Conservation (phyloP, 495 filamentous ascomycete genomes). For the Podospora appendiculata region DNA sequence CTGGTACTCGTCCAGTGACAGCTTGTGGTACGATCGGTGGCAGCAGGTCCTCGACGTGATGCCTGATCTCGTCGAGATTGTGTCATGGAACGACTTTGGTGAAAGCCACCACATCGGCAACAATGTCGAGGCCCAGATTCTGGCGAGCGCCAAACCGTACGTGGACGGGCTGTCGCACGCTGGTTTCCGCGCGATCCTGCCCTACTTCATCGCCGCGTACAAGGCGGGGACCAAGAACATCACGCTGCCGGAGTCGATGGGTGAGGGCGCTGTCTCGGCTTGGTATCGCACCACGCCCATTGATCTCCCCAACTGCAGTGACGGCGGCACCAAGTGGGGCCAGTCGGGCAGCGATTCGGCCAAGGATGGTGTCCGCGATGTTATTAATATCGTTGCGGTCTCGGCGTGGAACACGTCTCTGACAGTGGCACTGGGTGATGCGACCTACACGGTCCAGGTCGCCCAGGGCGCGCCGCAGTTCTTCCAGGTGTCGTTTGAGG, state of each 20-base stretch:
- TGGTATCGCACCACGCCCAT: slow-evolving; percentile 8
- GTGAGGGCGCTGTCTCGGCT: slow-evolving; percentile 2
- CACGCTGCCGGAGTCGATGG: slow-evolving; percentile 18
- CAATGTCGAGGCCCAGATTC: slow-evolving; percentile 36
- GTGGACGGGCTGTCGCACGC: slow-evolving; percentile 27
- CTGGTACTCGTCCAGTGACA: slow-evolving; percentile 51
- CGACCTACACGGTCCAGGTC: neutral
- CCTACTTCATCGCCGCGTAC: slow-evolving; percentile 55
- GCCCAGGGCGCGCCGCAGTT: neutral
- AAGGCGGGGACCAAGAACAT: slow-evolving; percentile 37
- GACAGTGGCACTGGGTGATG: neutral
- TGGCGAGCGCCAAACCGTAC: slow-evolving; percentile 18
- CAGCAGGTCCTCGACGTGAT: slow-evolving; percentile 39
- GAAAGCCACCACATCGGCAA: slow-evolving; percentile 53
- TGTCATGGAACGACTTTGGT: slow-evolving; percentile 66
- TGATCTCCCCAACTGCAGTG: neutral
- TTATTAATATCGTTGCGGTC: slow-evolving; percentile 5
- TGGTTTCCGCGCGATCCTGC: slow-evolving; percentile 36
- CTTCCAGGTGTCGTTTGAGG: neutral
- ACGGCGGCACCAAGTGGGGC: slow-evolving; percentile 6
- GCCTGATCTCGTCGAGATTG: slow-evolving; percentile 52
- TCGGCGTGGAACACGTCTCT: neutral
- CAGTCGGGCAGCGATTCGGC: slow-evolving; percentile 1
- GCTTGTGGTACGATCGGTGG: slow-evolving; percentile 59
- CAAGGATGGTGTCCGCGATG: slow-evolving; percentile 1